Evolutionary conservation across 164 flowering plant species (phyloP), one percentile per base, ranked within the genome.

Genomic region (Kingdonia uniflora): DNA sequence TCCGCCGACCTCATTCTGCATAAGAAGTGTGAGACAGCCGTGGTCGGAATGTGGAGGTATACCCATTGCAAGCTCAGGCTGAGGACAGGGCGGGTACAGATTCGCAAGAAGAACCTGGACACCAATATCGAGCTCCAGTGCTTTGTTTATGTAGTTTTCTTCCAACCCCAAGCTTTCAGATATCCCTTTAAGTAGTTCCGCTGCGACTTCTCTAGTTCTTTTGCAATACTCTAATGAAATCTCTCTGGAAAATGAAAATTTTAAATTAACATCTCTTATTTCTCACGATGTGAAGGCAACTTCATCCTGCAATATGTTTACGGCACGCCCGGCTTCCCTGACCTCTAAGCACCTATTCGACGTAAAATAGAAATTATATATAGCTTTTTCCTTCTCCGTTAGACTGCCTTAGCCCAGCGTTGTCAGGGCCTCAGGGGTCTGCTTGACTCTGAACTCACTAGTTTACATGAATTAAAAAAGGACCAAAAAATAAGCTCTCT

Each of bases 141-240:
- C 50, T 21, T 47, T 47, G 24, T 19, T 17, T 12, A 47, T 47
- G 21, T 47, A 47, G 25, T 7, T 22, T 47, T 17, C 25, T 12
- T 17, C 50, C 24, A 47, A 21, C 4, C 21, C 50, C 50, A 47
- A 20, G 50, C 50, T 47, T 47, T 47, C 25, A 13, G 50, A 47
- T 47, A 47, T 47, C 15, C 24, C 50, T 47, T 22, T 22, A 47
- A 47, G 1, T 13, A 47, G 25, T 19, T 47, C 24, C 14, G 14
- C 14, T 16, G 24, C 50, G 8, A 47, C 50, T 47, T 25, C 52
- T 49, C 52, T n/a, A 19, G 20, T 21, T 46, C 49, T 43, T 43
- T 14, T 43, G 15, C 17, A 43, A 14, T 43, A 43, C 13, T 47
- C 50, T 11, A 47, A 22, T 19, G 50, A 47, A 19, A 47, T 47